These are phyloP conservation scores for Fusarium bulbicola DNA, from an alignment of 2,329 filamentous ascomycete species.

Conservation along the genomic window DNA sequence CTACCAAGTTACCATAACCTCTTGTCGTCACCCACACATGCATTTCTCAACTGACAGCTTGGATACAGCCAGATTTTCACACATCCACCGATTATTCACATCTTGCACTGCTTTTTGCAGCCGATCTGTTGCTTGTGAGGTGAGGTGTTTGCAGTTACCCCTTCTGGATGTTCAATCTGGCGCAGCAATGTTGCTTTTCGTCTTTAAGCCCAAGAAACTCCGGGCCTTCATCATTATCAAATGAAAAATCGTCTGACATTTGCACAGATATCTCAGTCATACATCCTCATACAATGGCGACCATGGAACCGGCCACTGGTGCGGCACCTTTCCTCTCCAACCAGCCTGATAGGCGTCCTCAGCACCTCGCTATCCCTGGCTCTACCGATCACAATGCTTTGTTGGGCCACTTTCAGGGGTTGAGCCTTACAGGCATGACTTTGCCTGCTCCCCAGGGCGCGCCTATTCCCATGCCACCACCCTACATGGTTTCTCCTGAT, in stretches of 20 bases:
- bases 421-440: slow-evolving; percentile 50
- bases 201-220: neutral
- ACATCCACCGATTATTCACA: slow-evolving; percentile 44
- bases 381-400: slow-evolving; percentile 45
- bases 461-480: slow-evolving; percentile 47
- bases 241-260: neutral
- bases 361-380: slow-evolving; percentile 44
- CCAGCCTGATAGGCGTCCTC: slow-evolving; percentile 43
- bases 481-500: slow-evolving; percentile 52
- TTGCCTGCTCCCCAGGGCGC: slow-evolving; percentile 45
- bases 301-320: slow-evolving; percentile 50
- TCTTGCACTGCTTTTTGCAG: slow-evolving; percentile 43
- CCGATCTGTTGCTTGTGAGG: slow-evolving; percentile 48
- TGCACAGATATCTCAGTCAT: slow-evolving; percentile 45
- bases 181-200: neutral
- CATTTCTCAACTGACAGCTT: neutral
- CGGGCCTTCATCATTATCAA: neutral
- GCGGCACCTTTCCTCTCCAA: slow-evolving; percentile 45
- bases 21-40: neutral
- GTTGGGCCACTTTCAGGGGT: slow-evolving; percentile 49
- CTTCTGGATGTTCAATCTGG: neutral
- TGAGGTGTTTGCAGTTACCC: slow-evolving; percentile 26
- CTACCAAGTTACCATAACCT: neutral
- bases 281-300: slow-evolving; percentile 45
- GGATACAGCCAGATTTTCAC: slow-evolving; percentile 42